phyloP scores from a whole-genome alignment of 768 basidiomycete species.

The Podaxis pistillaris region DNA sequence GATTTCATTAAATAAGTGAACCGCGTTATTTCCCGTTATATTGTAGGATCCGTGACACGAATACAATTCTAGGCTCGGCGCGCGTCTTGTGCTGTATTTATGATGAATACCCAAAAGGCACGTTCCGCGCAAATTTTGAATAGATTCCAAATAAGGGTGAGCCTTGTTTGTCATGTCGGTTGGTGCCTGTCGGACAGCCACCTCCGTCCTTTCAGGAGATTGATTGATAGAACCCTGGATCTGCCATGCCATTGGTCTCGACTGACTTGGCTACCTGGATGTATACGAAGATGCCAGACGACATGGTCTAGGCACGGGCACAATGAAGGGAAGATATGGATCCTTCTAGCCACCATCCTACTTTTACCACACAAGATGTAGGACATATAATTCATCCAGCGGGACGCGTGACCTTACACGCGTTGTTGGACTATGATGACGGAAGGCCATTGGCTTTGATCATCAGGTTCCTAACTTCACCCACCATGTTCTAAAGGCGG shows the following conservation, averaged over 20 bases:
- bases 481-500: background rate
- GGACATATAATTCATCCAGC: background rate
- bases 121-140: slow-evolving; percentile 8
- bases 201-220: slow-evolving; percentile 38
- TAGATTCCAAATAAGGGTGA: background rate
- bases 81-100: slow-evolving; percentile 17
- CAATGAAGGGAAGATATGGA: background rate
- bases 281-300: background rate
- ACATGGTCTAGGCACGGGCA: background rate
- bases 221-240: background rate
- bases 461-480: background rate
- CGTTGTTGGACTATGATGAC: no score
- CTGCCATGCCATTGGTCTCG: background rate
- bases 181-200: slow-evolving; percentile 36
- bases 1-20: background rate
- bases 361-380: background rate
- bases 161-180: slow-evolving; percentile 14
- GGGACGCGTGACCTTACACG: background rate
- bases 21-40: background rate
- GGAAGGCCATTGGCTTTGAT: background rate
- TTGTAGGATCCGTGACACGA: background rate
- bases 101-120: slow-evolving; percentile 24
- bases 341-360: background rate
- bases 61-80: background rate
- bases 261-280: background rate